phyloP scores from a whole-genome alignment of 176 grass and related monocot genomes.

The Carex cristatella region DNA sequence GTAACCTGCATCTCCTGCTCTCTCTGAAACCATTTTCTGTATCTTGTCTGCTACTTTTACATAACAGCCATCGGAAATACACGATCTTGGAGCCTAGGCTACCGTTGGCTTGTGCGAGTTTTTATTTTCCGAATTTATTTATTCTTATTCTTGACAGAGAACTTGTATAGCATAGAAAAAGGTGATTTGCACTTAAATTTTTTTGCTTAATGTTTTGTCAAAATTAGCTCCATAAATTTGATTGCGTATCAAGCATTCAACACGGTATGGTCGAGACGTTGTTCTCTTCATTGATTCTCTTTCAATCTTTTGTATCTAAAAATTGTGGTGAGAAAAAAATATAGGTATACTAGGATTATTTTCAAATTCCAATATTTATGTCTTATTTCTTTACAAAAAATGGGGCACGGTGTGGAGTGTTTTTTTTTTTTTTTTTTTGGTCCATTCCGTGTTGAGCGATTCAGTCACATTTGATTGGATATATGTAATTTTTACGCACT shows the following conservation, averaged over 20 bases:
- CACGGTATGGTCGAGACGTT: not conserved
- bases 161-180: not conserved
- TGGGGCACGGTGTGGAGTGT: not conserved
- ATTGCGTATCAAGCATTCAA: not conserved
- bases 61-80: not conserved
- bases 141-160: not conserved
- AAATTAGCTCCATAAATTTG: not conserved
- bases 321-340: not conserved
- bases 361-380: not conserved
- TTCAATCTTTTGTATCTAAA: not conserved
- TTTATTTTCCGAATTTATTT: not conserved
- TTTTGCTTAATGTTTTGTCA: not conserved
- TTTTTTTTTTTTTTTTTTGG: too few relatives aligned
- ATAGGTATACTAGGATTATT: not conserved
- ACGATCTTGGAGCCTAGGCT: not conserved
- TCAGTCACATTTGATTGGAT: not conserved
- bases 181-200: not conserved
- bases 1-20: slow-evolving; percentile 17
- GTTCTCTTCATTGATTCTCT: not conserved
- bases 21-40: slow-evolving; percentile 14
- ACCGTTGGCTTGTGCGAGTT: not conserved
- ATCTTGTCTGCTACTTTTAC: not conserved
- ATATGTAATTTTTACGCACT: not conserved
- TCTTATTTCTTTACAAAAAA: not conserved
- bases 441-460: not conserved